Conservation (phyloP, 2,329 filamentous ascomycete species). For the Trichoderma semiorbis region DNA sequence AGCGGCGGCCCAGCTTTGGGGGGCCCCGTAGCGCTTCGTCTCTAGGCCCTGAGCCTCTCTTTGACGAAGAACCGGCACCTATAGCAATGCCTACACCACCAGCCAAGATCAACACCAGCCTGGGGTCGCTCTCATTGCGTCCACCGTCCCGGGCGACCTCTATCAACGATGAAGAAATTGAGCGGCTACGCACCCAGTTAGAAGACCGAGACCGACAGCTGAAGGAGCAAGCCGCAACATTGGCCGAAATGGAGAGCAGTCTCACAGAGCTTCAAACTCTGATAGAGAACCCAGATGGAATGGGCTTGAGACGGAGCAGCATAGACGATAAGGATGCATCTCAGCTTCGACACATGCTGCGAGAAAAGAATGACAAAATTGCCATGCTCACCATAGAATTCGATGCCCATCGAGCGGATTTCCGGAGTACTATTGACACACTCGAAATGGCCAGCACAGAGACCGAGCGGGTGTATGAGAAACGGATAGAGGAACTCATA, state of each 20-base stretch:
- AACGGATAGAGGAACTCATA: constrained; percentile 81
- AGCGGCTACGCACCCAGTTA: constrained; percentile 67
- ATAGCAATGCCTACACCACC: constrained; percentile 43
- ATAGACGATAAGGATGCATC: constrained; percentile 67
- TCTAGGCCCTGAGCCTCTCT: constrained; percentile 48
- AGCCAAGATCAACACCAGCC: constrained; percentile 51
- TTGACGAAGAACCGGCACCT: constrained; percentile 58
- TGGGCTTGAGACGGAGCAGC: constrained; percentile 42
- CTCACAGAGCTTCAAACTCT: constrained; percentile 72
- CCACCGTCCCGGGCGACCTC: constrained; percentile 52
- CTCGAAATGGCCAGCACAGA: constrained; percentile 93
- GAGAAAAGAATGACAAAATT: constrained; percentile 97
- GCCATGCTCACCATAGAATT: constrained; percentile 90
- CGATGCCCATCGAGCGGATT: constrained; percentile 90
- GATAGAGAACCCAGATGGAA: constrained; percentile 56
- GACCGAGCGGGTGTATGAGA: constrained; percentile 93
- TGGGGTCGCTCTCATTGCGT: constrained; percentile 53
- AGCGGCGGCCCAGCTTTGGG: constrained; percentile 49
- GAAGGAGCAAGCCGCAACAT: constrained; percentile 77
- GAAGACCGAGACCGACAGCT: constrained; percentile 83
- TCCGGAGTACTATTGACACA: constrained; percentile 94
- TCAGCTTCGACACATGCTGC: constrained; percentile 75
- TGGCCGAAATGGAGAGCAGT: constrained; percentile 87
- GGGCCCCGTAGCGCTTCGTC: constrained; percentile 58
- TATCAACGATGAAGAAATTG: constrained; percentile 66